Evolutionary conservation across 1,139 yeast genomes (phyloP).

Genomic region (Saccharomycopsis crataegensis): DNA sequence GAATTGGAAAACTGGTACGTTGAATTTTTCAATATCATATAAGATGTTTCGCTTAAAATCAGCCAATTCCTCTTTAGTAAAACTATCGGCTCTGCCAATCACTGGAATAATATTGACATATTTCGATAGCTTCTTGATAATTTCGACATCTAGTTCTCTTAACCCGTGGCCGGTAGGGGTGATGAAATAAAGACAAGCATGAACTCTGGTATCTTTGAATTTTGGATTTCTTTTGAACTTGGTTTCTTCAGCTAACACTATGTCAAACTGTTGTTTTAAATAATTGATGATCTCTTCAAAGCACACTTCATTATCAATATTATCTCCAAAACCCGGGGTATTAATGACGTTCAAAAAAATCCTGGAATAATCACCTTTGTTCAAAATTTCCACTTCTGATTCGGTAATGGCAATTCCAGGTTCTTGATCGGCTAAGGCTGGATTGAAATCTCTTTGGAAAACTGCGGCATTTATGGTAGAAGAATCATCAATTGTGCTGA

Average conservation of each 20-base stretch:
- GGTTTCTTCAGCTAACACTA: slow-evolving; percentile 50
- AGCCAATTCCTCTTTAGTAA: slow-evolving; percentile 51
- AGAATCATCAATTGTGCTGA: slow-evolving; percentile 28
- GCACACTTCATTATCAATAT: slow-evolving; percentile 29
- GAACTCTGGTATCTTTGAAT: slow-evolving; percentile 53
- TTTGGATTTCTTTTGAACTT: slow-evolving; percentile 50
- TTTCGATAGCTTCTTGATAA: slow-evolving; percentile 61
- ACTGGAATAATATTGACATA: slow-evolving; percentile 70
- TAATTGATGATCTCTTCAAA: slow-evolving; percentile 39
- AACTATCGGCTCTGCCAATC: slow-evolving; percentile 62
- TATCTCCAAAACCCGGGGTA: slow-evolving; percentile 69
- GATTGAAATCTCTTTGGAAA: slow-evolving; percentile 33
- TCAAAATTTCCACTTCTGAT: slow-evolving; percentile 51
- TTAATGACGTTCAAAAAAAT: slow-evolving; percentile 57
- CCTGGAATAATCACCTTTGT: slow-evolving; percentile 56
- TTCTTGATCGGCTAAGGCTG: slow-evolving; percentile 37
- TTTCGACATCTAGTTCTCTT: slow-evolving; percentile 42
- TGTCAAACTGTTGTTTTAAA: slow-evolving; percentile 49
- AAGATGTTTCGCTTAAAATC: slow-evolving; percentile 45
- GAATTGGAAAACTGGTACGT: slow-evolving; percentile 68
- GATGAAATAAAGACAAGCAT: slow-evolving; percentile 52
- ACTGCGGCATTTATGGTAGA: slow-evolving; percentile 29
- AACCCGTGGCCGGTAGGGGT: slow-evolving; percentile 51
- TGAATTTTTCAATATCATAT: slow-evolving; percentile 54
- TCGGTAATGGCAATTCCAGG: slow-evolving; percentile 56